These are phyloP conservation scores for Eucalyptus albens DNA, from an alignment of 345 rosid species.

Conservation along the genomic window DNA sequence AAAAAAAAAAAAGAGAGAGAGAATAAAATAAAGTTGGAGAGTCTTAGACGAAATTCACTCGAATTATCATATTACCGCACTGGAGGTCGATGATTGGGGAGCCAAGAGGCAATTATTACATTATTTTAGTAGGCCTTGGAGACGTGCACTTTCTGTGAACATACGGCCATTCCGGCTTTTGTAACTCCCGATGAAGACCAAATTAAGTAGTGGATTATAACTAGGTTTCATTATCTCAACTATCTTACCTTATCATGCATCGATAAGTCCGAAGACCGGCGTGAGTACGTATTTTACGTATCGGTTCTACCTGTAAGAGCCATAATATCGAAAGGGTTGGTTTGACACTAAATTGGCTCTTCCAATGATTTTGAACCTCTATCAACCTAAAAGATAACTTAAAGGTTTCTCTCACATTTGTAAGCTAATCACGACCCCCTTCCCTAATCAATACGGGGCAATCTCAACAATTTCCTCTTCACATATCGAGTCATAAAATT, in stretches of 20 bases:
- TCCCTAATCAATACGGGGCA: neutral
- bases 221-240: neutral
- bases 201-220: neutral
- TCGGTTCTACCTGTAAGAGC: neutral
- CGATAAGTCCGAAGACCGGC: neutral
- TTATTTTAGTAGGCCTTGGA: neutral
- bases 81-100: neutral
- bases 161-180: neutral
- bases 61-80: neutral
- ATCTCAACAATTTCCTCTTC: neutral
- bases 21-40: neutral
- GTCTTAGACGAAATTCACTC: neutral
- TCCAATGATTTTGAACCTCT: too few species aligned
- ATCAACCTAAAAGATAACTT: too few species aligned
- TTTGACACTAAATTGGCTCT: neutral
- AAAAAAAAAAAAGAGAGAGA: too few species aligned
- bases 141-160: neutral
- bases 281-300: neutral
- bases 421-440: rapidly evolving
- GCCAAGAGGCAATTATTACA: neutral
- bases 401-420: too few species aligned
- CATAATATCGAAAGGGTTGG: neutral
- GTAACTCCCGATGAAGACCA: neutral
- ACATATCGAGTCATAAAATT: neutral
- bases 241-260: neutral